Percentiles rank a stretch among this genome's conserved stretches.
Evolutionary conservation across 2,329 filamentous ascomycete genomes (phyloP).

Genomic region (Exophiala viscosa): DNA sequence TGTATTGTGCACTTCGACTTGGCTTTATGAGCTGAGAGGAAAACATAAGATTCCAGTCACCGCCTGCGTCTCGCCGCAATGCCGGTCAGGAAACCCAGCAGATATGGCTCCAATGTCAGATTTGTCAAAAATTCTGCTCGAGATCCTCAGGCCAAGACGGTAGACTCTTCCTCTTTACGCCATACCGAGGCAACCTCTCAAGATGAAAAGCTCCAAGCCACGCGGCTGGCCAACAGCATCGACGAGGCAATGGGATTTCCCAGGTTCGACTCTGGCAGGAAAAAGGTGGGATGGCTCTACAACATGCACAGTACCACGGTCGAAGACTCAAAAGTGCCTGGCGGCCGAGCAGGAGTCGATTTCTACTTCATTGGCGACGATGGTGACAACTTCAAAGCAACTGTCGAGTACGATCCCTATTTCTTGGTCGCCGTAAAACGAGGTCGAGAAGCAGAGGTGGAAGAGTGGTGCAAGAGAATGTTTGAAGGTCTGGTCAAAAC

Average conservation of each 20-base stretch:
- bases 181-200: slow-evolving; percentile 81
- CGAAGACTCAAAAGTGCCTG: slow-evolving; percentile 75
- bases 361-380: slow-evolving; percentile 96
- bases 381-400: slow-evolving; percentile 88
- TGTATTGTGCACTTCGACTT: too few species aligned
- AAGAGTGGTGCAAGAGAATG: slow-evolving; percentile 82
- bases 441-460: slow-evolving; percentile 84
- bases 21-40: too few species aligned
- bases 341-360: slow-evolving; percentile 85
- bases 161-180: slow-evolving; percentile 69
- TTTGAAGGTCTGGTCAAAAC: slow-evolving; percentile 79
- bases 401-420: slow-evolving; percentile 93
- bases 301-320: slow-evolving; percentile 90
- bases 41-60: neutral
- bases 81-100: slow-evolving; percentile 54
- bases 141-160: slow-evolving; percentile 62
- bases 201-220: slow-evolving; percentile 88
- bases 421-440: slow-evolving; percentile 88
- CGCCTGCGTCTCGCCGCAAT: slow-evolving; percentile 33
- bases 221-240: slow-evolving; percentile 76
- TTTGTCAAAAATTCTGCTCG: slow-evolving; percentile 38
- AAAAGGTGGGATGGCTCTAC: slow-evolving; percentile 85
- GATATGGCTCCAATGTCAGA: slow-evolving; percentile 60
- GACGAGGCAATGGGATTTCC: slow-evolving; percentile 94
- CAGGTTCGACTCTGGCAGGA: slow-evolving; percentile 83